Percentiles rank a stretch among this genome's conserved stretches.
Conservation (phyloP, 1,139 yeast genomes). For the Protomyces inouyei region DNA sequence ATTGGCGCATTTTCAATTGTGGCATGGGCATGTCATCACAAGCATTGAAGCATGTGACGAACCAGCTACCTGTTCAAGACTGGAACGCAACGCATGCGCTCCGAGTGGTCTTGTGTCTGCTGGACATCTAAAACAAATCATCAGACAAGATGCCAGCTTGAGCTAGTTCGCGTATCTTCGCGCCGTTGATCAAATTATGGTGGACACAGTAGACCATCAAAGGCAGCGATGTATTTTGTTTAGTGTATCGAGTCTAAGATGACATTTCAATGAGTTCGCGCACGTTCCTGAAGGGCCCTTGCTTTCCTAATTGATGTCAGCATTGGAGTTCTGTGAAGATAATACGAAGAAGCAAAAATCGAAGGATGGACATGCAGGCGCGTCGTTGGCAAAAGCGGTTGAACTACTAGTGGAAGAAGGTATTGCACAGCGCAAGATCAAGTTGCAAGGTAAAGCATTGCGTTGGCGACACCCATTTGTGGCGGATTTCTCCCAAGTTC, state of each 20-base stretch:
- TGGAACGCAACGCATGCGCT: not conserved
- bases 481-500: constrained; percentile 53
- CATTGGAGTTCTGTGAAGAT: constrained; percentile 36
- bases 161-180: not conserved
- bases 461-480: constrained; percentile 56
- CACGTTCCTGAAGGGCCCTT: constrained; percentile 21
- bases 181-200: not conserved
- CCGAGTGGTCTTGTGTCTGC: too few species aligned
- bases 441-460: constrained; percentile 43
- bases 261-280: constrained; percentile 10
- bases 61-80: not conserved
- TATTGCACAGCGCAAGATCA: constrained; percentile 40
- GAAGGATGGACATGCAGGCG: constrained; percentile 31
- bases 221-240: not conserved
- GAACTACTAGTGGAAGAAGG: constrained; percentile 49
- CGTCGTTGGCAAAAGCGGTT: constrained; percentile 86
- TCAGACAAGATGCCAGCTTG: not conserved
- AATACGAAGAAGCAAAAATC: constrained; percentile 13
- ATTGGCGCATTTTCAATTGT: too few species aligned
- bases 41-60: constrained; percentile 13
- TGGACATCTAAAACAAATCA: not conserved
- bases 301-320: not conserved
- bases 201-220: not conserved
- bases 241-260: not conserved
- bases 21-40: too few species aligned